Conservation (phyloP, 2,329 filamentous ascomycete genomes). For the Catunica adiposa region DNA sequence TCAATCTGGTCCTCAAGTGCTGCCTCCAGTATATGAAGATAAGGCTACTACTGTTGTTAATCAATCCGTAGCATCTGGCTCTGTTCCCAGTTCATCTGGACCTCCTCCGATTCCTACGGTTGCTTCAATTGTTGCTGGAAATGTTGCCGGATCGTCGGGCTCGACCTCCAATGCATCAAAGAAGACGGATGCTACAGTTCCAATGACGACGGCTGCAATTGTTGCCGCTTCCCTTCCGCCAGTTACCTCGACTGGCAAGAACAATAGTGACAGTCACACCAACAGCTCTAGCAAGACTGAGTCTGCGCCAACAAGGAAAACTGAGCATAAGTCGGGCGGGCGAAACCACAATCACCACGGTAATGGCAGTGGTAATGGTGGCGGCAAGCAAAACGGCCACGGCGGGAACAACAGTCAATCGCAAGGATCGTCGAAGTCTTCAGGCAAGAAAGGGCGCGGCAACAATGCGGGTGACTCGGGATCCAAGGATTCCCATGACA, state of each 20-base stretch:
- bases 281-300: background rate
- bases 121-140: no score
- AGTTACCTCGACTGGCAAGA: background rate
- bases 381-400: constrained; percentile 4
- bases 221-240: background rate
- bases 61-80: background rate
- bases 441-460: constrained; percentile 8
- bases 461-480: background rate
- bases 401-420: constrained; percentile 3
- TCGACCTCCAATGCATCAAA: background rate
- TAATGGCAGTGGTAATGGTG: constrained; percentile 1
- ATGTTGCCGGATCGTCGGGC: background rate
- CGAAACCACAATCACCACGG: background rate
- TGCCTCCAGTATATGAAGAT: constrained; percentile 12
- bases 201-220: background rate
- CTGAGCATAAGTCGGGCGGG: constrained; percentile 3
- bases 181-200: background rate
- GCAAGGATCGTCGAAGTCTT: background rate
- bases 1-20: background rate
- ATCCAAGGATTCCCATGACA: background rate
- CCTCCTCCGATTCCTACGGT: background rate
- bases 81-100: background rate
- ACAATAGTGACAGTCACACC: background rate
- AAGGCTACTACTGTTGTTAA: background rate
- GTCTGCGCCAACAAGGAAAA: background rate